Percentiles rank a stretch among this genome's conserved stretches.
Conservation (phyloP, 768 basidiomycete species). For the Termitomyces sp. region DNA sequence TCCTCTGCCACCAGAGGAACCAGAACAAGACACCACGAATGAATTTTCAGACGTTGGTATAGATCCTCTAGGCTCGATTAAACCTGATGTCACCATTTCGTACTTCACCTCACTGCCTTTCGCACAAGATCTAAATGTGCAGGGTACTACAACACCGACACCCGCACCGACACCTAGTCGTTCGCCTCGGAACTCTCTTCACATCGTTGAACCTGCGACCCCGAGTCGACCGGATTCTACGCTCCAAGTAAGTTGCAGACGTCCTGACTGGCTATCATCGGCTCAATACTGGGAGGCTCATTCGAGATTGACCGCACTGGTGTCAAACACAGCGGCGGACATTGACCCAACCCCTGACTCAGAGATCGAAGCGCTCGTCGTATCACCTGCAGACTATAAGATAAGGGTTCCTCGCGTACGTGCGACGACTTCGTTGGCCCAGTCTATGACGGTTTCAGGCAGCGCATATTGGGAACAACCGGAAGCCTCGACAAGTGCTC, state of each 20-base stretch:
- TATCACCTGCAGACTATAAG: not conserved
- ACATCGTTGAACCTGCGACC: not conserved
- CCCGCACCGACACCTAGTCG: not conserved
- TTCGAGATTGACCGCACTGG: not conserved
- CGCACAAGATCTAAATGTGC: not conserved
- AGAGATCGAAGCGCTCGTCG: not conserved
- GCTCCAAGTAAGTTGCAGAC: not conserved
- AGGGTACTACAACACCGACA: not conserved
- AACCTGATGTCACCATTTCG: not conserved
- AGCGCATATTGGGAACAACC: not conserved
- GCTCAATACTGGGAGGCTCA: not conserved
- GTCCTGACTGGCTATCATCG: conserved; percentile 1
- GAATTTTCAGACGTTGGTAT: not conserved
- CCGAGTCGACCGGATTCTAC: not conserved
- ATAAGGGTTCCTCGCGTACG: not conserved
- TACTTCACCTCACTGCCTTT: not conserved
- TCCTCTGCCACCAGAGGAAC: not conserved
- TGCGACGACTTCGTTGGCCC: not conserved
- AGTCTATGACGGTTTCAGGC: not conserved
- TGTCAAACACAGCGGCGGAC: not conserved
- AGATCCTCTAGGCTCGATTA: not conserved
- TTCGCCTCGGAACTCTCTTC: not conserved
- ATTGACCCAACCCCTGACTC: not conserved
- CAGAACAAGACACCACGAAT: not conserved
- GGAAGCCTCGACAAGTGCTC: not conserved